These are phyloP conservation scores for Priceomyces medius DNA, from an alignment of 805 yeast species.

Conservation along the genomic window DNA sequence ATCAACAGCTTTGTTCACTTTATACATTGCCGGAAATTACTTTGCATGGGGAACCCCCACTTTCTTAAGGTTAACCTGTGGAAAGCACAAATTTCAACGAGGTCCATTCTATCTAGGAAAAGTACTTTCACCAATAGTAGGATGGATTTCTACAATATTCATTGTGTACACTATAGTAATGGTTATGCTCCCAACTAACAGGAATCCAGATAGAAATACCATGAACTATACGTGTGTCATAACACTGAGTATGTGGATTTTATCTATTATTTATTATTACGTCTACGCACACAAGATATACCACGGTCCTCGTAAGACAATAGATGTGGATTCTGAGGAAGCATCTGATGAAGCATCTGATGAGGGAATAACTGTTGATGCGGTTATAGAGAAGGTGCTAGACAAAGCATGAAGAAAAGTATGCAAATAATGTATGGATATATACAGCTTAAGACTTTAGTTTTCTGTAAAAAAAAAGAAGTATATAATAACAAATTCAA, in stretches of 20 bases:
- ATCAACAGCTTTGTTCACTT: conserved; percentile 44
- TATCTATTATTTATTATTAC: conserved; percentile 24
- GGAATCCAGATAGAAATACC: conserved; percentile 31
- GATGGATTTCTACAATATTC: conserved; percentile 40
- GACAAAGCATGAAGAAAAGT: background rate
- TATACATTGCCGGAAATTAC: conserved; percentile 43
- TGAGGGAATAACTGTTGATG: background rate
- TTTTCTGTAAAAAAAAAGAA: too few relatives aligned
- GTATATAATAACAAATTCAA: too few relatives aligned
- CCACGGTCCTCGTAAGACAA: conserved; percentile 30
- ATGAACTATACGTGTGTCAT: conserved; percentile 39
- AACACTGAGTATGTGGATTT: conserved; percentile 29
- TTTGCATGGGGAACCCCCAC: conserved; percentile 53
- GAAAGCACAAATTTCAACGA: conserved; percentile 51
- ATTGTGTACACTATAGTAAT: conserved; percentile 26
- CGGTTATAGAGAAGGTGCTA: conserved; percentile 1
- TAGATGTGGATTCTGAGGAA: conserved; percentile 15
- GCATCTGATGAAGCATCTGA: background rate
- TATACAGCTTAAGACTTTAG: too few relatives aligned
- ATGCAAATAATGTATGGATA: too few relatives aligned
- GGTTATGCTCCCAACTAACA: conserved; percentile 51
- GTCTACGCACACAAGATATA: conserved; percentile 27
- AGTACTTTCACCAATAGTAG: conserved; percentile 41
- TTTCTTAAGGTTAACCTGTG: conserved; percentile 46
- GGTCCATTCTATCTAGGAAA: conserved; percentile 65